Evolutionary conservation across 1,284 basidiomycete species (phyloP), one percentile per base, ranked within the genome.

Genomic region (Xerocomus nothofagi): DNA sequence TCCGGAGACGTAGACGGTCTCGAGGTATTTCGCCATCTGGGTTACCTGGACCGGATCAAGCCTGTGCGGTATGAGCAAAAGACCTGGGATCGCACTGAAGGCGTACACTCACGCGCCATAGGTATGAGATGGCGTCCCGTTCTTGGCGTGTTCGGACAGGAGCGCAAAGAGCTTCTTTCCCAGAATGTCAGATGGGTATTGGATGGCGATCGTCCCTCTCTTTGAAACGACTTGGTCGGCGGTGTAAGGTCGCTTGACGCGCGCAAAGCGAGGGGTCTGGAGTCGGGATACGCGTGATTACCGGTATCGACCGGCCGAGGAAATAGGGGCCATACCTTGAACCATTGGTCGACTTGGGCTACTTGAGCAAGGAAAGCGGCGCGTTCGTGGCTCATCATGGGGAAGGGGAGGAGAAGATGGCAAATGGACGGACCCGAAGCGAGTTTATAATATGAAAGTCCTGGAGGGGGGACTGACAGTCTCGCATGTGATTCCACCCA

Each of bases 1-100:
- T 9, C 96, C 96, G 12, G 95, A 98, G 44, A 99, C 92, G 69
- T 99, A 99, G 57, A 99, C 90, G 3, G 94, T 96, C 73, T 99
- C 96, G 61, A 98, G 88, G 71, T 97, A 90, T 69, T 96, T 96
- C 29, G 95, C 95, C 96, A 99, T 99, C 73, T 99, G 96, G 0
- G 94, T 93, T 58, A 94, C 81, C 74, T 99, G 96, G 12, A 99
- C 94, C 2, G 95, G 93, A 72, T 99, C 97, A 56, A 99, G 85
- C 27, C 93, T 95, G 58, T 12, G 38, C 9, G 26, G 31, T 33
- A 21, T 27, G 31, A 90, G 44, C 23, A 5, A 20, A 29, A 4
- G 4, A 12, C 3, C 5, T 6, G 26, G 17, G 32, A 10, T 8
- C 0, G 34, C 3, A 17, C 0, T 20, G 30, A 20, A 3, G 18